These are phyloP conservation scores for Pleodorina starrii DNA, from an alignment of 139 green algal species.

Conservation along the genomic window DNA sequence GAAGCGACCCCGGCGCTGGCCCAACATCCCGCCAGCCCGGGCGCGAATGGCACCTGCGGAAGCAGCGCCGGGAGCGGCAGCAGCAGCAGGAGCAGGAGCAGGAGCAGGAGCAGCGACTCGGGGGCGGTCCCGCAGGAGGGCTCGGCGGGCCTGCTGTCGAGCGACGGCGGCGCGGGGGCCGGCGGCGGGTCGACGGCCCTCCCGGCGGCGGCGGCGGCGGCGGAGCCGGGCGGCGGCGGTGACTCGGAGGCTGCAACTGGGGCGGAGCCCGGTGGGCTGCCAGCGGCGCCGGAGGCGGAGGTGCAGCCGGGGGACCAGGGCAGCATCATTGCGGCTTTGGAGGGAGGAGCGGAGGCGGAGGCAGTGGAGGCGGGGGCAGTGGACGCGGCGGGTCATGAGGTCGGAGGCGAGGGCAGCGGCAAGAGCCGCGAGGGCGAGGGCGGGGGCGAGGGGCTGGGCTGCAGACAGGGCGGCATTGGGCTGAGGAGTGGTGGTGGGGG, in stretches of 20 bases:
- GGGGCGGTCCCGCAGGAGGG: background rate
- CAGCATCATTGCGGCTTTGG: no score
- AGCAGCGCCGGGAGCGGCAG: background rate
- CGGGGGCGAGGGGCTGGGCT: background rate
- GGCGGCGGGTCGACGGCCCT: background rate
- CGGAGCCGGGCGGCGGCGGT: background rate
- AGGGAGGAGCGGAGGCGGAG: no score
- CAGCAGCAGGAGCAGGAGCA: background rate
- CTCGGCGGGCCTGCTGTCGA: background rate
- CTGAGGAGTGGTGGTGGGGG: no score
- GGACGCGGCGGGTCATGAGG: no score
- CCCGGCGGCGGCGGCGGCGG: background rate
- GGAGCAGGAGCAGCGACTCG: background rate
- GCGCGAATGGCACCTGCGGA: background rate
- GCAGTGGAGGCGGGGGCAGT: no score
- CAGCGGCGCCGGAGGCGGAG: no score
- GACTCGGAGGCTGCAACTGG: background rate
- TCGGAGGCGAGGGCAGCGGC: background rate
- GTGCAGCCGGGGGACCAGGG: no score
- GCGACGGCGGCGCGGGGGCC: background rate
- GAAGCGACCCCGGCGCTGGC: background rate
- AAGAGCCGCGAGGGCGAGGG: background rate
- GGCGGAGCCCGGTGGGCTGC: no score
- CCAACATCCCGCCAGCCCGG: background rate
- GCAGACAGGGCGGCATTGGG: no score